These are phyloP conservation scores for Silene uniflora DNA, from an alignment of 148 eudicot genomes.

Conservation along the genomic window DNA sequence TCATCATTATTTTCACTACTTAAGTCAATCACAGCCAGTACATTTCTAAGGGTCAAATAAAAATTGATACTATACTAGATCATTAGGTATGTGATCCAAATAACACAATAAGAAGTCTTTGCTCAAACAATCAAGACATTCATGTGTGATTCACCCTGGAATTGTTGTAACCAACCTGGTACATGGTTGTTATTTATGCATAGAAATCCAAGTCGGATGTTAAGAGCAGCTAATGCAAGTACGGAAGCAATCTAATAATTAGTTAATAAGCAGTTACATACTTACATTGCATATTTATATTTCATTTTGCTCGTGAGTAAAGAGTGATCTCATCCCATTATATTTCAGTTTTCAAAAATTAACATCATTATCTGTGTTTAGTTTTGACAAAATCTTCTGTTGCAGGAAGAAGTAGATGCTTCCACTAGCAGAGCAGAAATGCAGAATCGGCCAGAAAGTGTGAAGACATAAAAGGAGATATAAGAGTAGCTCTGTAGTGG, in stretches of 20 bases:
- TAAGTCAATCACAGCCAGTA: background rate
- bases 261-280: background rate
- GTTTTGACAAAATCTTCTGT: too few relatives aligned
- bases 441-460: too few relatives aligned
- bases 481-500: too few relatives aligned
- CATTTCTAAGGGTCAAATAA: background rate
- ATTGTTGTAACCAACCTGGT: background rate
- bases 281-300: too few relatives aligned
- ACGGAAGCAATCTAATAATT: background rate
- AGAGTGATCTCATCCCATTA: too few relatives aligned
- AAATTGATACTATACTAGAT: background rate
- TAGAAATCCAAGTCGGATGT: background rate
- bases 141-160: background rate
- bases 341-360: too few relatives aligned
- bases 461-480: too few relatives aligned
- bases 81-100: background rate
- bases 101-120: background rate
- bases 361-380: too few relatives aligned
- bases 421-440: too few relatives aligned
- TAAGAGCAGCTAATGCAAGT: background rate
- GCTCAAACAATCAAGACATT: conserved; percentile 1
- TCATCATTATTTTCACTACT: conserved; percentile 1
- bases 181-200: background rate
- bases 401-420: too few relatives aligned
- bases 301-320: too few relatives aligned